These are phyloP conservation scores for Pittosporum tobira DNA, from an alignment of 129 eudicot species.

Conservation along the genomic window DNA sequence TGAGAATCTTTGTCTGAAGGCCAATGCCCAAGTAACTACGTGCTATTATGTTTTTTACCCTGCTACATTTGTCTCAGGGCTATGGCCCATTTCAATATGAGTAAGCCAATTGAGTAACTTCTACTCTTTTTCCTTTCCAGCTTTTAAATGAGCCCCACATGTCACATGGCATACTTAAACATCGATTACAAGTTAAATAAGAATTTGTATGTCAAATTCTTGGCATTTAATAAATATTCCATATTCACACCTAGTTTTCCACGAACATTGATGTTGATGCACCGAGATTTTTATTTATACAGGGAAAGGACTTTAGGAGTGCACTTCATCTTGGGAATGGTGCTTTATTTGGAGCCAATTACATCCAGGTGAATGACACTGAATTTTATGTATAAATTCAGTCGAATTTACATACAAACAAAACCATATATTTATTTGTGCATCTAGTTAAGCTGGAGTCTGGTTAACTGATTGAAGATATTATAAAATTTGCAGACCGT, in stretches of 20 bases:
- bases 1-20: slow-evolving; percentile 79
- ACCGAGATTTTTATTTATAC: slow-evolving; percentile 4
- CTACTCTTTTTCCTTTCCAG: slow-evolving; percentile 30
- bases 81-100: background rate
- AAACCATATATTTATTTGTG: background rate
- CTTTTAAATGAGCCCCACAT: slow-evolving; percentile 88
- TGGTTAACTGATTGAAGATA: no score
- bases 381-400: background rate
- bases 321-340: slow-evolving; percentile 89
- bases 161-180: slow-evolving; percentile 86
- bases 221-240: background rate
- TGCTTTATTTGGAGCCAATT: slow-evolving; percentile 78
- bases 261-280: background rate
- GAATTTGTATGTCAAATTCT: background rate
- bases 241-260: background rate
- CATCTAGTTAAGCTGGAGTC: no score
- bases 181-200: slow-evolving; percentile 79
- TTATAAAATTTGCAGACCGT: no score
- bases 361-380: slow-evolving; percentile 66
- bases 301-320: slow-evolving; percentile 87
- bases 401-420: background rate
- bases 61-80: background rate
- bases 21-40: slow-evolving; percentile 69
- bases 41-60: slow-evolving; percentile 1
- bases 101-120: background rate